These are phyloP conservation scores for Astrothelium subdiscretum DNA, from an alignment of 495 filamentous ascomycete species.

Conservation along the genomic window DNA sequence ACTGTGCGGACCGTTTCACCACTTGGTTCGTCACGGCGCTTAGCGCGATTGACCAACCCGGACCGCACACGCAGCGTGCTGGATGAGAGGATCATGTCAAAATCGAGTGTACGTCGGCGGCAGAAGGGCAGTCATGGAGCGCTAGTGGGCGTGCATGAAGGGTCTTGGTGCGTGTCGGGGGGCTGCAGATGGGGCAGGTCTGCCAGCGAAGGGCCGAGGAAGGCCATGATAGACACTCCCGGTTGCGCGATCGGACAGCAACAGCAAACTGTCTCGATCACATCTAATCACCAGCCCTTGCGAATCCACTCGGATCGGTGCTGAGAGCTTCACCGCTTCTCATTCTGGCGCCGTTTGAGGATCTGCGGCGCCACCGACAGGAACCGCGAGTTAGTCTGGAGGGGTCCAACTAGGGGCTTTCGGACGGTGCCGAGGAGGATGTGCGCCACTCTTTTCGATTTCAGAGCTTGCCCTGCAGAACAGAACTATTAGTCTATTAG, in stretches of 20 bases:
- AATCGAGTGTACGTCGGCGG: too few species aligned
- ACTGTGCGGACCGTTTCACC: background rate
- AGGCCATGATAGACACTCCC: background rate
- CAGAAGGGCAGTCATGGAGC: background rate
- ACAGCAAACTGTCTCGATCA: too few species aligned
- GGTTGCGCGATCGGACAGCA: background rate
- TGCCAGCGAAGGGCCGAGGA: background rate
- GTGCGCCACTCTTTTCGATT: too few species aligned
- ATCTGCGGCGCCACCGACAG: constrained; percentile 2
- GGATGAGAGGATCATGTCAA: background rate
- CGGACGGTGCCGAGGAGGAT: background rate
- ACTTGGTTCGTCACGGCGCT: background rate
- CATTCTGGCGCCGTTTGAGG: background rate
- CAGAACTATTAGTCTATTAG: too few species aligned
- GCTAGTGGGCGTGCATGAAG: background rate
- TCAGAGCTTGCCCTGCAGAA: too few species aligned
- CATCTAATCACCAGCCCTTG: too few species aligned
- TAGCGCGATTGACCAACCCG: background rate
- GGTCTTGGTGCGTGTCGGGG: background rate
- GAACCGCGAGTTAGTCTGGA: background rate
- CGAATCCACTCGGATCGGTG: too few species aligned
- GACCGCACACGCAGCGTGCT: background rate
- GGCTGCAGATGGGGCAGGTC: background rate
- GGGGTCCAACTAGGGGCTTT: too few species aligned
- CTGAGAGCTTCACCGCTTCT: background rate